Conservation (phyloP, 2,329 filamentous ascomycete species). For the Colletotrichum sp. region DNA sequence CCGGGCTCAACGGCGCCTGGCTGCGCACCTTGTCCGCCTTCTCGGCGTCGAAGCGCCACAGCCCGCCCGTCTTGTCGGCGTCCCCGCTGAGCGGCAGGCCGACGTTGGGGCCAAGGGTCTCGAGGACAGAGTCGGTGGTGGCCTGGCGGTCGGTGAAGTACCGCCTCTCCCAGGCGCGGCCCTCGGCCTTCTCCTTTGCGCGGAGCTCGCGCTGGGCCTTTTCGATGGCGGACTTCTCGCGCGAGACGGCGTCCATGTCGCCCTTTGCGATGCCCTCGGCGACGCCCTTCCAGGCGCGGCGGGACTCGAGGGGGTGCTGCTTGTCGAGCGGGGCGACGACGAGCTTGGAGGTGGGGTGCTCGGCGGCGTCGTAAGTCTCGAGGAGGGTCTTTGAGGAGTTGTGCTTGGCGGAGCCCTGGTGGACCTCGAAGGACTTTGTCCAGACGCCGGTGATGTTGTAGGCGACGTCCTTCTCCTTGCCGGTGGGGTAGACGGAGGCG, state of each 20-base stretch:
- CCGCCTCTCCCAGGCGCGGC: constrained; percentile 78
- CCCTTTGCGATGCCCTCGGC: constrained; percentile 79
- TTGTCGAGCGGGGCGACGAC: constrained; percentile 74
- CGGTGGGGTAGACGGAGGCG: constrained; percentile 74
- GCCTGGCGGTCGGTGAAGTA: constrained; percentile 73
- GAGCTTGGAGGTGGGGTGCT: constrained; percentile 68
- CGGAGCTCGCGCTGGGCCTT: constrained; percentile 80
- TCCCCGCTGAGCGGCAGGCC: constrained; percentile 58
- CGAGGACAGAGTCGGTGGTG: constrained; percentile 47
- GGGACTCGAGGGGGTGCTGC: constrained; percentile 87
- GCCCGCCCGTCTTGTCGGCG: constrained; percentile 63
- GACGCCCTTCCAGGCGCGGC: constrained; percentile 87
- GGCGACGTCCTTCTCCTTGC: constrained; percentile 73
- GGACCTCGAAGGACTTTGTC: constrained; percentile 83
- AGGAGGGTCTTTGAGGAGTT: constrained; percentile 55
- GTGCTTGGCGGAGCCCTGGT: constrained; percentile 64
- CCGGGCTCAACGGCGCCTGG: constrained; percentile 47
- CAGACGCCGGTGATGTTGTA: constrained; percentile 92
- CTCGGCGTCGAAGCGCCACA: constrained; percentile 63
- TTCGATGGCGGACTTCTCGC: constrained; percentile 89
- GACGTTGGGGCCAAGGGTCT: constrained; percentile 47
- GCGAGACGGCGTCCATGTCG: constrained; percentile 81
- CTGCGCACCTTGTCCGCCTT: constrained; percentile 68
- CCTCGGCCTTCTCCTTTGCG: constrained; percentile 76
- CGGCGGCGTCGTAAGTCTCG: constrained; percentile 65